These are phyloP conservation scores for Hawksworthiomyces lignivorus DNA, from an alignment of 2,329 filamentous ascomycete genomes.

Conservation along the genomic window DNA sequence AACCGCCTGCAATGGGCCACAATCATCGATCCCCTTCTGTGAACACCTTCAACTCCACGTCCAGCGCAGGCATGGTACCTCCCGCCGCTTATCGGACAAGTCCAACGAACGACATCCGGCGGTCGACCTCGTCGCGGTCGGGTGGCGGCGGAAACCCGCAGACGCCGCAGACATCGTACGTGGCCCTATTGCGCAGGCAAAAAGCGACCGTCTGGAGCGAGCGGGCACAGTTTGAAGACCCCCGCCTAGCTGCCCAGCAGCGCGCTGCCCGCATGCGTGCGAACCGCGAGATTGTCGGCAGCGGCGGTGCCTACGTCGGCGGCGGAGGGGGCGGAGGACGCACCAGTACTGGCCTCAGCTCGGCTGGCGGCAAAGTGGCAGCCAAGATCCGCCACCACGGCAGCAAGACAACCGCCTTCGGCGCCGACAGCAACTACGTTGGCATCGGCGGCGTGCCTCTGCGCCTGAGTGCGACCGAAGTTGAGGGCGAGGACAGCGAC, in stretches of 20 bases:
- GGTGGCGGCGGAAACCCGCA: slow-evolving; percentile 30
- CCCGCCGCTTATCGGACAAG: slow-evolving; percentile 51
- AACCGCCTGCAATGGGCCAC: slow-evolving; percentile 30
- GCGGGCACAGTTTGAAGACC: slow-evolving; percentile 85
- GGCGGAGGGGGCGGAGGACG: slow-evolving; percentile 32
- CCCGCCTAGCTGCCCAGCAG: slow-evolving; percentile 72
- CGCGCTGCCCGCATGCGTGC: slow-evolving; percentile 82
- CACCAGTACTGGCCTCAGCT: slow-evolving; percentile 55
- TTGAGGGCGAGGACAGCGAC: slow-evolving; percentile 79
- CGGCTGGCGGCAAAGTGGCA: slow-evolving; percentile 54
- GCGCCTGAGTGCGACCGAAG: slow-evolving; percentile 88
- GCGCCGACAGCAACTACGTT: slow-evolving; percentile 66
- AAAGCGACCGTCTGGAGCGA: slow-evolving; percentile 99
- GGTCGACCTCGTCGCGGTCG: slow-evolving; percentile 76
- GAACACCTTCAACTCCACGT: slow-evolving; percentile 62
- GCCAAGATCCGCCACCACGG: slow-evolving; percentile 86
- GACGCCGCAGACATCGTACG: slow-evolving; percentile 61
- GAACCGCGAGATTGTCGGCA: slow-evolving; percentile 70
- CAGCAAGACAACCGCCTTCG: slow-evolving; percentile 72
- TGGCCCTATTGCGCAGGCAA: slow-evolving; percentile 91
- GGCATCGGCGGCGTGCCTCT: slow-evolving; percentile 76
- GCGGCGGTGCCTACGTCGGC: slow-evolving; percentile 40
- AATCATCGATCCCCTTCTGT: slow-evolving; percentile 55
- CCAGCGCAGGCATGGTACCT: slow-evolving; percentile 40
- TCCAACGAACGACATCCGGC: slow-evolving; percentile 52